Conservation (phyloP, 2,329 filamentous ascomycete genomes). For the Clonostachys solani region DNA sequence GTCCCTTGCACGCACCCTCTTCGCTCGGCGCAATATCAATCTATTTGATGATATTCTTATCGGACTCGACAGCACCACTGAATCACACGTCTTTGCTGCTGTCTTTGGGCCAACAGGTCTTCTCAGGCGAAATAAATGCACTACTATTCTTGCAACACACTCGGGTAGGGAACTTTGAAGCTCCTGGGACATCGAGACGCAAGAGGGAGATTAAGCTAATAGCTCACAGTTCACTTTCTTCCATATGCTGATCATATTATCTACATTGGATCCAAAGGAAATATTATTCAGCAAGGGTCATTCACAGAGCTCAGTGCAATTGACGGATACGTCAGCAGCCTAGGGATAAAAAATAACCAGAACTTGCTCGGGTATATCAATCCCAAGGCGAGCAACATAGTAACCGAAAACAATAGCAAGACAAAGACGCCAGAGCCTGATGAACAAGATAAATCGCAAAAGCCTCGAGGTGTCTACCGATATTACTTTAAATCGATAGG, state of each 20-base stretch:
- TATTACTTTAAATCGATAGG: too few species aligned
- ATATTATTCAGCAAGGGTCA: slow-evolving; percentile 31
- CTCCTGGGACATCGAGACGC: slow-evolving; percentile 11
- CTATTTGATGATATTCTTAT: slow-evolving; percentile 34
- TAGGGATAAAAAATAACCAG: slow-evolving; percentile 17
- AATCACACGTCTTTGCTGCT: slow-evolving; percentile 29
- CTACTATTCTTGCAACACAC: slow-evolving; percentile 26
- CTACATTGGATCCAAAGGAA: slow-evolving; percentile 30
- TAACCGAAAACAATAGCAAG: too few species aligned
- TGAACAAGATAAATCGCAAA: too few species aligned
- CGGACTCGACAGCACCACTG: slow-evolving; percentile 33
- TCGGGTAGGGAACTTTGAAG: slow-evolving; percentile 10
- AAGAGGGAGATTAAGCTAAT: slow-evolving; percentile 25
- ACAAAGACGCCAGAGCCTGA: too few species aligned
- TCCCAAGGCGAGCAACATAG: slow-evolving; percentile 4
- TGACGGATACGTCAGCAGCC: slow-evolving; percentile 28
- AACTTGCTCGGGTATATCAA: slow-evolving; percentile 14
- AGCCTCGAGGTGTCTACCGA: too few species aligned
- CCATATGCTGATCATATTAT: slow-evolving; percentile 38
- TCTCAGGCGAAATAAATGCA: slow-evolving; percentile 18
- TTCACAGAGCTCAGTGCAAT: slow-evolving; percentile 28
- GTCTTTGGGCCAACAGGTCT: slow-evolving; percentile 30
- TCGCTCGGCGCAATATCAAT: slow-evolving; percentile 21
- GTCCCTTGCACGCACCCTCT: slow-evolving; percentile 25
- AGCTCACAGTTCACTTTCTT: slow-evolving; percentile 23